These are phyloP conservation scores for Diaporthe longicolla DNA, from an alignment of 2,329 filamentous ascomycete genomes.

Conservation along the genomic window DNA sequence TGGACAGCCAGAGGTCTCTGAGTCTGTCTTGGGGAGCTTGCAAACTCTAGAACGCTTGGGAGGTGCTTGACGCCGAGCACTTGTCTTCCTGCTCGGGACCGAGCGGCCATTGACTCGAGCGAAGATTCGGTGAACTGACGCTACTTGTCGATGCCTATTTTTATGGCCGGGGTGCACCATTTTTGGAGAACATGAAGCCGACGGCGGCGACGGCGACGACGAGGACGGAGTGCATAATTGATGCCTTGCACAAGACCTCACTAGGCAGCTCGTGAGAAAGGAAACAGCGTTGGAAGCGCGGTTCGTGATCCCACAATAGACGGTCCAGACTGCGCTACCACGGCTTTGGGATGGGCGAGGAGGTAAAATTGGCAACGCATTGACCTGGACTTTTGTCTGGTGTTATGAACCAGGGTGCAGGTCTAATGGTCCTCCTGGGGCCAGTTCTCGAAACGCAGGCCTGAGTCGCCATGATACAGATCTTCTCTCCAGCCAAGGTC, in stretches of 20 bases:
- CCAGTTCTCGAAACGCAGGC: slow-evolving; percentile 10
- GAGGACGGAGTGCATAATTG: not conserved
- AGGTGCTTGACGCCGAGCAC: not conserved
- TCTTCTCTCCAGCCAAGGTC: slow-evolving; percentile 30
- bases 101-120: slow-evolving; percentile 8
- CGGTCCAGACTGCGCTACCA: not conserved
- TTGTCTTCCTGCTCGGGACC: not conserved
- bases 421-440: not conserved
- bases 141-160: slow-evolving; percentile 1
- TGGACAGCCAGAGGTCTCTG: not conserved
- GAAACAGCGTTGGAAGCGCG: not conserved
- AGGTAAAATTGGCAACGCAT: slow-evolving; percentile 22
- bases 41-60: slow-evolving; percentile 12
- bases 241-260: not conserved
- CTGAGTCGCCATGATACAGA: slow-evolving; percentile 32
- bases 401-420: slow-evolving; percentile 4
- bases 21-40: not conserved
- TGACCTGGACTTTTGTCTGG: slow-evolving; percentile 13
- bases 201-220: not conserved
- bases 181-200: not conserved
- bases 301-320: not conserved
- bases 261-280: not conserved
- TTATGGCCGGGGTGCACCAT: not conserved
- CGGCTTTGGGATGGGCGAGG: not conserved
- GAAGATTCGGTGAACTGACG: not conserved